phyloP scores from a whole-genome alignment of 2,329 filamentous ascomycete species.

The Endothia cerciana region DNA sequence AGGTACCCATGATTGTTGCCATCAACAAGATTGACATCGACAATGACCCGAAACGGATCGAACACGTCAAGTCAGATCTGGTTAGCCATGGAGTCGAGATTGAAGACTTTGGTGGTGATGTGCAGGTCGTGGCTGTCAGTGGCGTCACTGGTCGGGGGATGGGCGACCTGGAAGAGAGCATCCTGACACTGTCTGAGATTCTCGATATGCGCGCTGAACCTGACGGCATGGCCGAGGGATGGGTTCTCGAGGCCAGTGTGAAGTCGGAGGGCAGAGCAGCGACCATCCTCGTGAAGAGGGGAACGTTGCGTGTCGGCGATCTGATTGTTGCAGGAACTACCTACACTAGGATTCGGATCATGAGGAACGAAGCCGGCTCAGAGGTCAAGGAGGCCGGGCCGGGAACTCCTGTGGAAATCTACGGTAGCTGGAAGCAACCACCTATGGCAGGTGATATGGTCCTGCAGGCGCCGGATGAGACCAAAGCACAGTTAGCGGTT shows the following conservation, averaged over 20 bases:
- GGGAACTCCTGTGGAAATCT: conserved; percentile 87
- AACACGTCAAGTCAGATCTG: conserved; percentile 87
- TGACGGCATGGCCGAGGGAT: conserved; percentile 82
- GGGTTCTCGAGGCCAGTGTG: conserved; percentile 89
- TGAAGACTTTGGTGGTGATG: conserved; percentile 93
- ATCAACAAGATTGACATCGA: conserved; percentile 86
- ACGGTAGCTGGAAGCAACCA: conserved; percentile 81
- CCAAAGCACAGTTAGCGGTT: conserved; percentile 76
- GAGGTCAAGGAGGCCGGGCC: conserved; percentile 76
- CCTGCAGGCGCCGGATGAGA: conserved; percentile 79
- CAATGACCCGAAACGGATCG: conserved; percentile 78
- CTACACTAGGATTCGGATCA: conserved; percentile 81
- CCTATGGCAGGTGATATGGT: conserved; percentile 87
- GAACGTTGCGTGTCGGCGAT: conserved; percentile 80
- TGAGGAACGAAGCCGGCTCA: conserved; percentile 83
- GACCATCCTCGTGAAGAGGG: conserved; percentile 85
- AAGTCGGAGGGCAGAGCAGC: conserved; percentile 84
- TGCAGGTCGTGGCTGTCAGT: conserved; percentile 88
- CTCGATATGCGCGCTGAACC: conserved; percentile 84
- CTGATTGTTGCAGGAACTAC: conserved; percentile 85
- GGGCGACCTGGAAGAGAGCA: conserved; percentile 88
- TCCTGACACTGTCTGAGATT: conserved; percentile 83
- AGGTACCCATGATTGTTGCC: conserved; percentile 94
- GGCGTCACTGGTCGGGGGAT: conserved; percentile 95
- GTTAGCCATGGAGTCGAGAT: conserved; percentile 83